Evolutionary conservation across 1,284 basidiomycete genomes (phyloP).

Genomic region (Sporisorium graminicola): DNA sequence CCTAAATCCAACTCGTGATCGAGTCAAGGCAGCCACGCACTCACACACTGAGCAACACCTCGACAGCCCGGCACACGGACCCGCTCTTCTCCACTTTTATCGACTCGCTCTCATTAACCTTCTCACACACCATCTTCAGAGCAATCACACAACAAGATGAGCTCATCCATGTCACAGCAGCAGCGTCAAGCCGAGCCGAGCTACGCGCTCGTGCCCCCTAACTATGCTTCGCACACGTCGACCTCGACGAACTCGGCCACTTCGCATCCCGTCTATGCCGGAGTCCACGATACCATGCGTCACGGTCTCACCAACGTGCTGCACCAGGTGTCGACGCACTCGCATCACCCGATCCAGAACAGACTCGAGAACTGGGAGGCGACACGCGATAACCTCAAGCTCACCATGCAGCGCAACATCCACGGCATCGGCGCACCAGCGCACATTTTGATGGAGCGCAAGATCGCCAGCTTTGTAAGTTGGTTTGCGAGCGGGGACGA

Average conservation of each 20-base stretch:
- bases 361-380: slow-evolving; percentile 79
- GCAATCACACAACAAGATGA: slow-evolving; percentile 13
- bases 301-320: slow-evolving; percentile 59
- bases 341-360: slow-evolving; percentile 64
- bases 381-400: slow-evolving; percentile 87
- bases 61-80: slow-evolving; percentile 31
- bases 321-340: slow-evolving; percentile 47
- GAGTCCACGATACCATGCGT: slow-evolving; percentile 67
- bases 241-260: slow-evolving; percentile 48
- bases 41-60: slow-evolving; percentile 3
- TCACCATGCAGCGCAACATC: slow-evolving; percentile 85
- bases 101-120: slow-evolving; percentile 1
- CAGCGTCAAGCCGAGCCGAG: slow-evolving; percentile 34
- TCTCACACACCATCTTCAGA: not conserved
- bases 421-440: slow-evolving; percentile 90
- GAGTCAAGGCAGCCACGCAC: slow-evolving; percentile 13
- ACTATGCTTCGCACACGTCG: slow-evolving; percentile 30
- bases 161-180: slow-evolving; percentile 24
- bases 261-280: slow-evolving; percentile 59
- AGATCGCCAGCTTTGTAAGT: slow-evolving; percentile 82
- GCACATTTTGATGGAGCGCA: slow-evolving; percentile 91
- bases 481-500: not conserved
- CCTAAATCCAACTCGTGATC: slow-evolving; percentile 19
- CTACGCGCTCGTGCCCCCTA: slow-evolving; percentile 55
- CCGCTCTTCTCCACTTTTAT: slow-evolving; percentile 13